Base-by-base conservation (phyloP, 257 asterid genomes). In the Voacanga thouarsii region DNA sequence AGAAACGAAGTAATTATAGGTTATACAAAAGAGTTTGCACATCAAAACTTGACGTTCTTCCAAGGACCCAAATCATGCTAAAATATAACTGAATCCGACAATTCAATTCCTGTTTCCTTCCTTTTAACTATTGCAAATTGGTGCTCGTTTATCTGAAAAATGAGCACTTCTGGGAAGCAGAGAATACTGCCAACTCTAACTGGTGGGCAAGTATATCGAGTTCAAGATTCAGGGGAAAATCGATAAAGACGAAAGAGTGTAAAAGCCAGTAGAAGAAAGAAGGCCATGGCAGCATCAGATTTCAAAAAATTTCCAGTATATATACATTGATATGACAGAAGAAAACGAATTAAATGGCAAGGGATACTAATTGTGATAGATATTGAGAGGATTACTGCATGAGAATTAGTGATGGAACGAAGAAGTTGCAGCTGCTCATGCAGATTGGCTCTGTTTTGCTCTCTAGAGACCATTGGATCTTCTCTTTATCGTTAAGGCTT, bases 401-500 rank as follows among this genome's bases (percentile, higher is more conserved):
- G 92, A 85, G 97, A 94, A 72, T 91, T 88, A 81, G 98, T 87
- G 86, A 89, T 79, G 77, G 97, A 89, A 76, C 94, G 96, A 83
- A 94, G 98, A 81, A 89, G 89, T 81, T 94, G 97, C 73, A 92
- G 90, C 83, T 94, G 88, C 82, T 92, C 96, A 86, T 85, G 85
- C 81, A 89, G 81, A 43, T 82, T 75, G 72, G 83, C 86, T 82
- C 75, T 87, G 75, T 83, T 86, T 72, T 85, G 91, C 90, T 89
- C 92, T 83, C 88, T 86, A 5, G 97, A 89, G 83, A 82, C 94
- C 97, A 89, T 92, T 77, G 37, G 43, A 18, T 37, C 41, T 63
- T 71, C 77, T 61, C 5, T 12, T 6, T 67, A 43, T 43, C 30
- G 19, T 57, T 56, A 65, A 9, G 41, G 43, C 41, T n/a, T 45